Conservation (phyloP, 208 protist species). For the Phytomonas sp. region DNA sequence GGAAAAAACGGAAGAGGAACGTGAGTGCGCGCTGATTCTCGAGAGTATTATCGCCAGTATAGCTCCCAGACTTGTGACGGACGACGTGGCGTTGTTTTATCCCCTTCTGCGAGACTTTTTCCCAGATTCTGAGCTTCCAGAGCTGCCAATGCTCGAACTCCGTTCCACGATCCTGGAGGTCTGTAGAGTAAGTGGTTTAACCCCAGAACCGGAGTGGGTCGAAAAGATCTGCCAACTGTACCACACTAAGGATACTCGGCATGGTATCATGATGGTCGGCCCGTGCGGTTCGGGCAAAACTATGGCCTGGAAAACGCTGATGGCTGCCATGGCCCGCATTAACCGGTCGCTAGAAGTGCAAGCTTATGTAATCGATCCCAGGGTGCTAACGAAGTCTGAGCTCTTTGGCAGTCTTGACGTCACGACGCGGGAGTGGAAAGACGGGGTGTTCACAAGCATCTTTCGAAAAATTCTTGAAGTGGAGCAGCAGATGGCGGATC, state of each 20-base stretch:
- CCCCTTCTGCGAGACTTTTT: constrained; percentile 96
- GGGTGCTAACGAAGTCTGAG: constrained; percentile 96
- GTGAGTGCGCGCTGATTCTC: constrained; percentile 88
- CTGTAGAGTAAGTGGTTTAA: constrained; percentile 62
- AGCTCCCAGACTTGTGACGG: constrained; percentile 95
- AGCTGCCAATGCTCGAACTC: constrained; percentile 43
- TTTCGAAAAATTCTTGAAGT: constrained; percentile 96
- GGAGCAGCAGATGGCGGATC: constrained; percentile 18
- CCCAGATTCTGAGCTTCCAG: constrained; percentile 63
- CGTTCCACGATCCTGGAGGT: constrained; percentile 65
- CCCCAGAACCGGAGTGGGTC: constrained; percentile 83
- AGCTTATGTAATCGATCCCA: constrained; percentile 97
- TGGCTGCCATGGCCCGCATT: constrained; percentile 88
- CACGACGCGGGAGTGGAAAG: constrained; percentile 99
- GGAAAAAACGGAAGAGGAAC: constrained; percentile 21
- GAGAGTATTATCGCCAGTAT: constrained; percentile 93
- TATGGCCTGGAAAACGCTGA: constrained; percentile 90
- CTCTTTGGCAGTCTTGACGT: constrained; percentile 97
- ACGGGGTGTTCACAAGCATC: constrained; percentile 98
- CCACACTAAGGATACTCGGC: constrained; percentile 94
- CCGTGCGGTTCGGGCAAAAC: constrained; percentile 97
- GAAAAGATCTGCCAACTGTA: constrained; percentile 97
- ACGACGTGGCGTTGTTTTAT: constrained; percentile 94
- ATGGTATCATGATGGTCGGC: constrained; percentile 99
- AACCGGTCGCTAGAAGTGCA: constrained; percentile 67